Conservation (phyloP, 345 rosid genomes). For the Toxicodendron radicans region DNA sequence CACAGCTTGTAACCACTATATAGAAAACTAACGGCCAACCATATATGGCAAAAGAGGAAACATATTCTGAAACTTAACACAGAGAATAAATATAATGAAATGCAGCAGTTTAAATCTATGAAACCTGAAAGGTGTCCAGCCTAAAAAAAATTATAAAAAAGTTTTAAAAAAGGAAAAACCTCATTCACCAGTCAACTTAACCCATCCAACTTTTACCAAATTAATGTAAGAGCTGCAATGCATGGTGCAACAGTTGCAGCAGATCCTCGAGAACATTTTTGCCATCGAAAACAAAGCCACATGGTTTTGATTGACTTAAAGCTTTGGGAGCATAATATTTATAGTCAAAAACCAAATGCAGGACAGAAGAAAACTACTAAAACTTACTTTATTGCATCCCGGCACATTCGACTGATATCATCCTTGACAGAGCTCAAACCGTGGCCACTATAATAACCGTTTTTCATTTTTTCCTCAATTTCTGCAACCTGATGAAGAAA, state of each 20-base stretch:
- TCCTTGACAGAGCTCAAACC: constrained; percentile 89
- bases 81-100: background rate
- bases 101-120: constrained; percentile 1
- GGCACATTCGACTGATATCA: constrained; percentile 96
- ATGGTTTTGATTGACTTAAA: constrained; percentile 5
- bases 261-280: background rate
- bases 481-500: constrained; percentile 67
- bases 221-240: constrained; percentile 2
- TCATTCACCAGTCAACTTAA: background rate
- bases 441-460: constrained; percentile 78
- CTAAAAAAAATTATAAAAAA: background rate
- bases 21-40: background rate
- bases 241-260: background rate
- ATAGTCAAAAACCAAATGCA: background rate
- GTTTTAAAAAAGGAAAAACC: background rate
- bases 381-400: constrained; percentile 96
- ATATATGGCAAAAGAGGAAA: background rate
- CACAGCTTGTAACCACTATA: constrained; percentile 6
- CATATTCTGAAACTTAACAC: background rate
- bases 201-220: background rate
- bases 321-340: background rate
- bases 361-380: background rate
- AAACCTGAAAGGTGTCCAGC: background rate
- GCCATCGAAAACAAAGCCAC: constrained; percentile 10
- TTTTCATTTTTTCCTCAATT: constrained; percentile 80